Evolutionary conservation across 306 rosid genomes (phyloP).

Genomic region (Acmispon strigosus): DNA sequence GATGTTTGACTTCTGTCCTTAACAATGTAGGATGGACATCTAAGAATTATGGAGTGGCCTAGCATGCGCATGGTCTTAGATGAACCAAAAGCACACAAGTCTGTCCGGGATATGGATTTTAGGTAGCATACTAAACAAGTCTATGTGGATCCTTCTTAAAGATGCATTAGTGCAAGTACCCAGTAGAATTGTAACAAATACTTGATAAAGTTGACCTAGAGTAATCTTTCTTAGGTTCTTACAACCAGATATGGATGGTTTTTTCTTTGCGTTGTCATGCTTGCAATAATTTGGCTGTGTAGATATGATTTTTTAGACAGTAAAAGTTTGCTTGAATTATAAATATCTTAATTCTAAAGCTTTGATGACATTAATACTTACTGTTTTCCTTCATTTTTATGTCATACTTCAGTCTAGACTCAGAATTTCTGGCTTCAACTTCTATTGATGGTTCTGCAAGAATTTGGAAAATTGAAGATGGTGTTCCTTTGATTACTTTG

Average conservation of each 20-base stretch:
- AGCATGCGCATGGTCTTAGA: slow-evolving; percentile 63
- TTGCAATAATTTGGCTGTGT: neutral
- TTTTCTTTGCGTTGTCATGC: neutral
- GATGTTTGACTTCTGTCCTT: slow-evolving; percentile 23
- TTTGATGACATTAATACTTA: slow-evolving; percentile 17
- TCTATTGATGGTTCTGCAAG: slow-evolving; percentile 88
- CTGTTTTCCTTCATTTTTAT: slow-evolving; percentile 17
- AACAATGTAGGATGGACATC: slow-evolving; percentile 67
- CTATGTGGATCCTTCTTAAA: neutral
- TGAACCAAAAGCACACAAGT: slow-evolving; percentile 80
- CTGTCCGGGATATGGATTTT: slow-evolving; percentile 82
- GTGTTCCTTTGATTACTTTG: slow-evolving; percentile 73
- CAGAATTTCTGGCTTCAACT: slow-evolving; percentile 85
- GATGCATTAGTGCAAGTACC: neutral
- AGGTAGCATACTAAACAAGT: slow-evolving; percentile 39
- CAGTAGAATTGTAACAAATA: neutral
- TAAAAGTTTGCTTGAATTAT: neutral
- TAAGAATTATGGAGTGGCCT: slow-evolving; percentile 88
- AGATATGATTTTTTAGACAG: neutral
- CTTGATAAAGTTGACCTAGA: neutral
- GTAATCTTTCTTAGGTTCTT: neutral
- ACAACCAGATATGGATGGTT: neutral
- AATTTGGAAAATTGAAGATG: slow-evolving; percentile 84
- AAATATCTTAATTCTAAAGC: neutral
- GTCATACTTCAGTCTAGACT: slow-evolving; percentile 60